These are phyloP conservation scores for Nepenthes alata DNA, from an alignment of 179 eudicot genomes.

Conservation along the genomic window DNA sequence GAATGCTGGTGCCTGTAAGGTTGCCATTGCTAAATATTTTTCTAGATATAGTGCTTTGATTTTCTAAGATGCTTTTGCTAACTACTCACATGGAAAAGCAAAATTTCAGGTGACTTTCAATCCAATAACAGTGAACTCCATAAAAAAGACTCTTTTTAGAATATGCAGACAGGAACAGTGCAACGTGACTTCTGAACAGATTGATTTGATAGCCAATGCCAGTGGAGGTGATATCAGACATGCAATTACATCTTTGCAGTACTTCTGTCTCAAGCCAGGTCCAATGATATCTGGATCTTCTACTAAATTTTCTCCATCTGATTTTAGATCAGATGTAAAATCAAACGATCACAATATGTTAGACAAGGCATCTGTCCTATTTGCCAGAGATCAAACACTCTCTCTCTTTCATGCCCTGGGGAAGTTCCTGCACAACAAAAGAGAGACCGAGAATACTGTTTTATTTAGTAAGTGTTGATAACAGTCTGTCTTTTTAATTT, in stretches of 20 bases:
- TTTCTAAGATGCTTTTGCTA: not conserved
- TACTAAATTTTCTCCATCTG: constrained; percentile 14
- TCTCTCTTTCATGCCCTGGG: constrained; percentile 94
- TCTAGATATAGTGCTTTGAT: too few relatives aligned
- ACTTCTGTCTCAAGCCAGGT: constrained; percentile 53
- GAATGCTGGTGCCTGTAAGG: constrained; percentile 89
- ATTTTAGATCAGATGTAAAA: constrained; percentile 18
- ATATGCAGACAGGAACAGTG: constrained; percentile 60
- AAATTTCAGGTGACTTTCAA: constrained; percentile 76
- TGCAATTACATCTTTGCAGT: constrained; percentile 83
- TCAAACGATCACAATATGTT: constrained; percentile 13
- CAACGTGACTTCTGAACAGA: constrained; percentile 39
- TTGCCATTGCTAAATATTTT: constrained; percentile 16
- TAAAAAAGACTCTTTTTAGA: constrained; percentile 63
- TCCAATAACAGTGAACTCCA: constrained; percentile 80
- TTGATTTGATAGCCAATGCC: constrained; percentile 67
- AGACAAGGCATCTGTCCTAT: constrained; percentile 27
- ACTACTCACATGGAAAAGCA: constrained; percentile 3
- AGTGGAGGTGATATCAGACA: constrained; percentile 97
- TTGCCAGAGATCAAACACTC: constrained; percentile 86
- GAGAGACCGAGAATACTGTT: constrained; percentile 41
- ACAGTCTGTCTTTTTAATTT: not conserved
- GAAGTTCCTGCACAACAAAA: constrained; percentile 94
- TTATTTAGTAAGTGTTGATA: constrained; percentile 33
- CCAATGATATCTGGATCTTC: constrained; percentile 17